Evolutionary conservation across 1,284 basidiomycete genomes (phyloP).

Genomic region (Moesziomyces antarcticus): DNA sequence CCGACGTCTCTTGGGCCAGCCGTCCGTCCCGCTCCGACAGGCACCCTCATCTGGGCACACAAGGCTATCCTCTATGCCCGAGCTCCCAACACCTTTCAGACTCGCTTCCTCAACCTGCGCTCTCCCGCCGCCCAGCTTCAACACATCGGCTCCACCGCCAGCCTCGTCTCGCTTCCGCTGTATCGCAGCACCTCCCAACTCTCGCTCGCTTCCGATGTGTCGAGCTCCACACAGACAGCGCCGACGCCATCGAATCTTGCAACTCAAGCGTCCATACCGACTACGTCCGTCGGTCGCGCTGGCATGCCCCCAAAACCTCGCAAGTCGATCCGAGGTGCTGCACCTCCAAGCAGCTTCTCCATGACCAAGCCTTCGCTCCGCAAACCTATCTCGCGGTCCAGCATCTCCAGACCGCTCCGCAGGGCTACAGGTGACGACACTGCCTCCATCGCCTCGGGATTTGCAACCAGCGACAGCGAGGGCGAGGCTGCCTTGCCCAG

Average conservation of each 20-base stretch:
- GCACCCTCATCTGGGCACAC: slow-evolving; percentile 77
- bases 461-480: slow-evolving; percentile 56
- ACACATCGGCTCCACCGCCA: slow-evolving; percentile 46
- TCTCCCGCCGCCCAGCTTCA: slow-evolving; percentile 57
- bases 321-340: slow-evolving; percentile 31
- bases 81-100: slow-evolving; percentile 70
- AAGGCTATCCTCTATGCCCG: slow-evolving; percentile 96
- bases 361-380: slow-evolving; percentile 30
- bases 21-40: slow-evolving; percentile 1
- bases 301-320: slow-evolving; percentile 15
- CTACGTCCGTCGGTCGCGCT: slow-evolving; percentile 1
- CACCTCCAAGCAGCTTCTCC: slow-evolving; percentile 52
- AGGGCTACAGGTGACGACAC: slow-evolving; percentile 26
- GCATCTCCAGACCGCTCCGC: slow-evolving; percentile 42
- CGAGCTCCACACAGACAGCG: slow-evolving; percentile 19
- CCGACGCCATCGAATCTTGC: neutral
- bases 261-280: neutral
- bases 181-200: slow-evolving; percentile 29
- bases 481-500: slow-evolving; percentile 24
- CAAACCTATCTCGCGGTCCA: slow-evolving; percentile 36
- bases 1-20: slow-evolving; percentile 8
- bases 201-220: slow-evolving; percentile 17
- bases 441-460: slow-evolving; percentile 26
- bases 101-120: slow-evolving; percentile 76
- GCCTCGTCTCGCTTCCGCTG: slow-evolving; percentile 48